Evolutionary conservation across 2,329 filamentous ascomycete genomes (phyloP).

Genomic region (Scytalidium lignicola): DNA sequence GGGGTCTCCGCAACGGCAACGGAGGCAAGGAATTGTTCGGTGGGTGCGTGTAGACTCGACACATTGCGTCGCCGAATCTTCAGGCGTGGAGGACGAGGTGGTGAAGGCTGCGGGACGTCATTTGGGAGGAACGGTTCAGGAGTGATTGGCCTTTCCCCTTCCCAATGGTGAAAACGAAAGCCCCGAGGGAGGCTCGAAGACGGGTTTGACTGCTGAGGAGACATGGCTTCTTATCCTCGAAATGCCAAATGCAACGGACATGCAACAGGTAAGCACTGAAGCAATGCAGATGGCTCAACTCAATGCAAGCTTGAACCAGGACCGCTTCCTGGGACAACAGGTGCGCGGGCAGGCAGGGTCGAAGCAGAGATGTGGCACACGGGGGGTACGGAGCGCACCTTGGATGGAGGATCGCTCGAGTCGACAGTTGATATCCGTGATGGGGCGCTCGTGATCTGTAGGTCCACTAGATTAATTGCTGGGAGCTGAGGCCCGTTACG

Average conservation of each 20-base stretch:
- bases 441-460: background rate
- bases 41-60: slow-evolving; percentile 43
- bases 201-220: slow-evolving; percentile 21
- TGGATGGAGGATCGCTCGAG: background rate
- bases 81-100: slow-evolving; percentile 23
- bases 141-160: slow-evolving; percentile 20
- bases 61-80: slow-evolving; percentile 25
- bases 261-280: background rate
- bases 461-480: background rate
- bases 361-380: background rate
- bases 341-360: background rate
- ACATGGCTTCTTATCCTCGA: slow-evolving; percentile 10
- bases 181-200: slow-evolving; percentile 25
- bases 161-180: slow-evolving; percentile 22
- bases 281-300: background rate
- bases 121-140: slow-evolving; percentile 19
- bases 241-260: background rate
- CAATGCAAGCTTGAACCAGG: background rate
- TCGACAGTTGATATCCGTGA: background rate
- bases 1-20: slow-evolving; percentile 61
- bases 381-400: background rate
- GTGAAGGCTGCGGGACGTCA: slow-evolving; percentile 20
- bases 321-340: background rate
- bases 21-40: slow-evolving; percentile 61
- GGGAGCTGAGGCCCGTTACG: background rate